Conservation (phyloP, 208 protist genomes). For the Trypanosoma theileri region DNA sequence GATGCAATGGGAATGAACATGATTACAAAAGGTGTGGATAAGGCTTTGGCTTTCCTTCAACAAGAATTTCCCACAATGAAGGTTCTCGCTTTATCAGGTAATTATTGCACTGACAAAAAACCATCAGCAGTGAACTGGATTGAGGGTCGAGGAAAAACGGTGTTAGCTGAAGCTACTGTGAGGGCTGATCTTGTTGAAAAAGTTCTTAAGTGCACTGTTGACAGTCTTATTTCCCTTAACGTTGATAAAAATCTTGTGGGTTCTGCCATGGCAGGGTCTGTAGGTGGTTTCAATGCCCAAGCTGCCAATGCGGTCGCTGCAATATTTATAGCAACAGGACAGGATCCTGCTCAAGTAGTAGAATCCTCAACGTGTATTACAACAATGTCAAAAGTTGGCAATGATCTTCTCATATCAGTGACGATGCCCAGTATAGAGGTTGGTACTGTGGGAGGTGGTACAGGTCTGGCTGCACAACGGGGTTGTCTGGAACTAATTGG, state of each 20-base stretch:
- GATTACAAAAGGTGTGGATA: slow-evolving; percentile 97
- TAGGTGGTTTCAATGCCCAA: slow-evolving; percentile 98
- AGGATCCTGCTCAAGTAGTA: slow-evolving; percentile 98
- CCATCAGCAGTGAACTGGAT: slow-evolving; percentile 98
- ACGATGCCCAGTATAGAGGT: slow-evolving; percentile 99
- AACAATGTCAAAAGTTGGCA: slow-evolving; percentile 89
- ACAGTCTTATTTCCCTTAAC: slow-evolving; percentile 92
- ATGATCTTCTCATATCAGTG: slow-evolving; percentile 94
- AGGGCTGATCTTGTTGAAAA: slow-evolving; percentile 85
- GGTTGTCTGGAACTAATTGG: slow-evolving; percentile 94
- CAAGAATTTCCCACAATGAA: slow-evolving; percentile 91
- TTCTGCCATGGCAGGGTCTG: slow-evolving; percentile 96
- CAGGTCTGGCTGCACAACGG: slow-evolving; percentile 91
- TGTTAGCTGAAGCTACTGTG: slow-evolving; percentile 95
- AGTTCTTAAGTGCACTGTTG: slow-evolving; percentile 94
- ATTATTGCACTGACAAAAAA: slow-evolving; percentile 99
- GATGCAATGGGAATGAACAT: slow-evolving; percentile 99
- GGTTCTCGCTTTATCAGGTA: slow-evolving; percentile 94
- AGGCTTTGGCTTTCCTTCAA: slow-evolving; percentile 86
- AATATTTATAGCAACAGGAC: slow-evolving; percentile 97
- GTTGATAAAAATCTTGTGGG: slow-evolving; percentile 96
- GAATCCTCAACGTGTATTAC: slow-evolving; percentile 97
- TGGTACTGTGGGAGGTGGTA: slow-evolving; percentile 98
- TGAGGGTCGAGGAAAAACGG: slow-evolving; percentile 95
- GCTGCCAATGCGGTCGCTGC: slow-evolving; percentile 98